A percentile compares a stretch with the other conserved stretches of the same genome.
phyloP scores from a whole-genome alignment of 805 yeast genomes.

The Novakomyces olei region DNA sequence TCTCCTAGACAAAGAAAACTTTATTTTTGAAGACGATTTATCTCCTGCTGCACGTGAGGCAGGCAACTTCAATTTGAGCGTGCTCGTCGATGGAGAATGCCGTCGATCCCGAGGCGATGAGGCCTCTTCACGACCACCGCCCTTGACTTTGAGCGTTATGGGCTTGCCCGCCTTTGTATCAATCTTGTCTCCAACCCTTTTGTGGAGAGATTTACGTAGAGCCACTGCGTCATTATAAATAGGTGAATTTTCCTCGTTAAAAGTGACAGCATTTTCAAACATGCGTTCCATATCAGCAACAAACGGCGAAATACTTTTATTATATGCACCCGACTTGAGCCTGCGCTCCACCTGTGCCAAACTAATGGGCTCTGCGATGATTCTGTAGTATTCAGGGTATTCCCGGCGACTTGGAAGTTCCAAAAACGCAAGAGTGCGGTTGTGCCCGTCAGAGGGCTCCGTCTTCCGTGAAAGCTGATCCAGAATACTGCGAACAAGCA shows the following conservation, averaged over 20 bases:
- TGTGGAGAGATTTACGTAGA: conserved; percentile 18
- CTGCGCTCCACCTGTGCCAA: conserved; percentile 27
- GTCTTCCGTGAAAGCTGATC: conserved; percentile 23
- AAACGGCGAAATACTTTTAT: conserved; percentile 23
- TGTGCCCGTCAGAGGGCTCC: conserved; percentile 23
- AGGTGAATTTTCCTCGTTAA: conserved; percentile 51
- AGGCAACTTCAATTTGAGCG: background rate
- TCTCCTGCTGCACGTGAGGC: background rate
- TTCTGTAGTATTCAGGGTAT: conserved; percentile 61
- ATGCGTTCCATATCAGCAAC: conserved; percentile 36
- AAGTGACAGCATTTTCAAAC: conserved; percentile 56
- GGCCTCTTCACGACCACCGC: no score
- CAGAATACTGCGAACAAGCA: conserved; percentile 3
- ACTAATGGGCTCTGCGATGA: conserved; percentile 55
- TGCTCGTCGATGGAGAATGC: background rate
- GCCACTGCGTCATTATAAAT: conserved; percentile 50
- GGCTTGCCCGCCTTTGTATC: background rate
- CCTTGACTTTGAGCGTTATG: no score
- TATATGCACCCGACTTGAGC: background rate
- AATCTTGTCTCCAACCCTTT: background rate
- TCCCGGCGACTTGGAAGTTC: conserved; percentile 46
- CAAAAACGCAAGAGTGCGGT: conserved; percentile 22
- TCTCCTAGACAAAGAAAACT: background rate
- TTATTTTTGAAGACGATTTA: background rate
- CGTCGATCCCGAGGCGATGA: background rate